Evolutionary conservation across 768 basidiomycete species (phyloP), one percentile per base, ranked within the genome.

Genomic region (Mycena olivaceomarginata): DNA sequence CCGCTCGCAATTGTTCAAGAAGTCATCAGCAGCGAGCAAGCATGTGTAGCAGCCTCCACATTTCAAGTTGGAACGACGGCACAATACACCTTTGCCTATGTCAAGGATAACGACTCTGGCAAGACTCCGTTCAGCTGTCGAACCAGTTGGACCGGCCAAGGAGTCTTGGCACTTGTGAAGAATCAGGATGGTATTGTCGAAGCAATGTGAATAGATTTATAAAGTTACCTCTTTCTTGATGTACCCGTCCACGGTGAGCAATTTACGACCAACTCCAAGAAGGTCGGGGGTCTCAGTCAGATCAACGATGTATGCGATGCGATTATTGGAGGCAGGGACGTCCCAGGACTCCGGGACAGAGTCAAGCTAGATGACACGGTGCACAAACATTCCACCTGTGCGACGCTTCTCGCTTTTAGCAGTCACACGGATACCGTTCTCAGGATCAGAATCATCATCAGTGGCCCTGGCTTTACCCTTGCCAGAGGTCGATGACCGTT

Each of bases 101-200:
- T 66, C 64, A 8, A 66, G 13, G 64, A 66, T 66, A 20, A 18
- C 25, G 43, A 66, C 64, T 16, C 25, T 46, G 25, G 64, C 64
- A 66, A 66, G 64, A 45, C 43, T 18, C 8, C 10, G 22, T 31
- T 45, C 12, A 6, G 40, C 15, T 16, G 7, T 66, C 4, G 51
- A 20, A 8, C 64, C 64, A 10, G 64, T 66, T 5, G 10, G n/a
- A 5, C 64, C 64, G 22, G 20, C 9, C 41, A 13, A 66, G 10
- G 64, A 13, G 31, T 66, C 64, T n/a, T 66, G 64, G 22, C 64
- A 66, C 64, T 66, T 18, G 4, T 11, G 25, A 53, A 0, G 22
- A 22, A 46, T 25, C 11, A 16, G 15, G 11, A 22, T 6, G 15
- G 15, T 2, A 22, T n/a, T 5, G 22, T 31, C 3, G 31, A 31